These are phyloP conservation scores for Hygrophoropsis aurantiaca DNA, from an alignment of 768 basidiomycete species.

Conservation along the genomic window DNA sequence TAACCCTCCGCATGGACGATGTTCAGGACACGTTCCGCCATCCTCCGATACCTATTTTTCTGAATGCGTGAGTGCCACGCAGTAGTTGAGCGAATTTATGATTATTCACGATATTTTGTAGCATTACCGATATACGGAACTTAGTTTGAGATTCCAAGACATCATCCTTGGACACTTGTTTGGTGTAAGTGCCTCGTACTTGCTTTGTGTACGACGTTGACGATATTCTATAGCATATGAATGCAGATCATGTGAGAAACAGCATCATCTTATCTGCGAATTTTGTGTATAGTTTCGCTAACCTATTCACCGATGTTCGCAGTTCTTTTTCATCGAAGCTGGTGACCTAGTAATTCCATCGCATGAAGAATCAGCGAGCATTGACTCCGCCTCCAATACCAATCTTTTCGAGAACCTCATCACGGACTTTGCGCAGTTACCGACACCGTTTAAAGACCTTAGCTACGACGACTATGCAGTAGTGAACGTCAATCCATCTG, in stretches of 20 bases:
- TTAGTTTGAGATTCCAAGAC: conserved; percentile 83
- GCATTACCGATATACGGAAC: conserved; percentile 70
- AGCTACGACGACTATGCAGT: conserved; percentile 70
- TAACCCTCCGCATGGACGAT: conserved; percentile 25
- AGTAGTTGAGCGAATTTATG: conserved; percentile 6
- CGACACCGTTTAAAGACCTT: conserved; percentile 45
- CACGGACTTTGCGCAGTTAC: conserved; percentile 65
- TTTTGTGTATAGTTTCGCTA: conserved; percentile 5
- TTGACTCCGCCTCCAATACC: conserved; percentile 15
- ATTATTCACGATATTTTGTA: conserved; percentile 27
- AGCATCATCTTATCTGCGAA: conserved; percentile 13
- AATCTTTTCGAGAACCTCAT: conserved; percentile 58
- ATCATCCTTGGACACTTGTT: conserved; percentile 85
- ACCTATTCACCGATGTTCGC: background rate
- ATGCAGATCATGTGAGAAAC: conserved; percentile 69
- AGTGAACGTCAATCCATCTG: conserved; percentile 77
- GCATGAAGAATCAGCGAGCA: conserved; percentile 17
- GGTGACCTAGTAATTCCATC: conserved; percentile 50
- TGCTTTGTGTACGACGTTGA: conserved; percentile 26
- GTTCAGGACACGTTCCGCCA: conserved; percentile 82
- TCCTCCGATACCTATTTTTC: conserved; percentile 78
- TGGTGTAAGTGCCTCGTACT: conserved; percentile 55
- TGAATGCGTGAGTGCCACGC: conserved; percentile 65
- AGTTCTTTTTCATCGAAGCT: conserved; percentile 60
- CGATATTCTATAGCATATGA: conserved; percentile 61